Evolutionary conservation across 2,329 filamentous ascomycete species (phyloP), one percentile per base, ranked within the genome.

Genomic region (Colletotrichum echinochloae): DNA sequence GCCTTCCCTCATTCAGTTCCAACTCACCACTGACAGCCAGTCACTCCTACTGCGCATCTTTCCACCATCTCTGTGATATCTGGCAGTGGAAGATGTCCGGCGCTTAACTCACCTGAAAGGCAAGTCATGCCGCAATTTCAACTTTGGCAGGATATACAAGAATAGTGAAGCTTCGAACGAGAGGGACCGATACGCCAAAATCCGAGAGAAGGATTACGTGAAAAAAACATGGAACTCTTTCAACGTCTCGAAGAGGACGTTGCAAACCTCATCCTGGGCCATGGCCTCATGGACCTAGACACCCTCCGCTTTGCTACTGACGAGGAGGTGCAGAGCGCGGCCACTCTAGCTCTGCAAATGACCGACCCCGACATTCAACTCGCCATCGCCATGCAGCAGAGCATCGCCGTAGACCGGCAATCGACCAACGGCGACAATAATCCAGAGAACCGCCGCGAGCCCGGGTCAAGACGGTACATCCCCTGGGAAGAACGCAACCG

Each of bases 401-500:
- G 69, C 30, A 41, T 9, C 7, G 33, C 33, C 9, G n/a, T 37
- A 28, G 39, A 20, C 5, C 5, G 26, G 26, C 35, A 5, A 23
- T 12, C 33, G 2, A 7, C 35, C 23, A 48, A 61, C 14, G 6
- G n/a, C 11, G 23, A 62, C 23, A 28, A 39, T 30, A 46, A 55
- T 14, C 30, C 61, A 8, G n/a, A 37, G 5, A 26, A 39, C 16
- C 35, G 20, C 30, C 51, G 3, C n/a, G 20, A 54, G 11, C 28
- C 64, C 3, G 11, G 37, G 16, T 11, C 57, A 1, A 56, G 49
- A 28, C 39, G 28, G 12, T 67, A 70, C 28, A 48, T 71, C 28
- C 23, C n/a, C 41, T 65, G 60, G 59, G 57, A 71, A 35, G 69
- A 65, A 12, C 69, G 69, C n/a, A 71, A 71, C 39, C 46, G 69